Evolutionary conservation across 1,139 yeast genomes (phyloP).

Genomic region (Pichia sp.): DNA sequence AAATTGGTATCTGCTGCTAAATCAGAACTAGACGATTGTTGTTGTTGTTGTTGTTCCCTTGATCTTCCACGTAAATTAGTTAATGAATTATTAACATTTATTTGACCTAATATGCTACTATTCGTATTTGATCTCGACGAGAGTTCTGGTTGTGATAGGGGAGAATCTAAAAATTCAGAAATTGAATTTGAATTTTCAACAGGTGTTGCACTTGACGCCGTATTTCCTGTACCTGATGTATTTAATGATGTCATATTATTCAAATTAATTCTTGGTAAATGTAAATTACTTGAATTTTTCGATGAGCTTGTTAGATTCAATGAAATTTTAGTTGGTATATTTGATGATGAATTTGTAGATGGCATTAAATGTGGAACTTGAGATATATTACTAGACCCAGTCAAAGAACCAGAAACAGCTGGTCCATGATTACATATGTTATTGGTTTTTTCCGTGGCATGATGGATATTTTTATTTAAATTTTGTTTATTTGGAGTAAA

Average conservation of each 20-base stretch:
- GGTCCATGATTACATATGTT: no score
- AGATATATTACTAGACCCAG: no score
- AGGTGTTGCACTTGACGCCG: constrained; percentile 23
- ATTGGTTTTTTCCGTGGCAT: not conserved
- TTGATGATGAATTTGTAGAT: constrained; percentile 12
- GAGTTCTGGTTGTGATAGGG: not conserved
- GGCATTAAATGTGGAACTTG: not conserved
- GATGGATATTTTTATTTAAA: not conserved
- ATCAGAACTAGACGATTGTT: constrained; percentile 4
- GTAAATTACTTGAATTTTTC: not conserved
- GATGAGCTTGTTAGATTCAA: constrained; percentile 6
- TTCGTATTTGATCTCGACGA: not conserved
- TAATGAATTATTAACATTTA: not conserved
- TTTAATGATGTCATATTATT: not conserved
- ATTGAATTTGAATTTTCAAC: constrained; percentile 34
- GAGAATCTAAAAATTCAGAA: constrained; percentile 20
- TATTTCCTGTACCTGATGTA: constrained; percentile 1
- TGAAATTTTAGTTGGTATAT: constrained; percentile 8
- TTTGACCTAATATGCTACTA: not conserved
- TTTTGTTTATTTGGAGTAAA: not conserved
- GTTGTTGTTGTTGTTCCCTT: not conserved
- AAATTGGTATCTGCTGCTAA: constrained; percentile 26
- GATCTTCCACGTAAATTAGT: not conserved
- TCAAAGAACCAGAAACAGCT: no score
- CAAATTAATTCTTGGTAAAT: constrained; percentile 1